A percentile compares a stretch with the other conserved stretches of the same genome.
Conservation (phyloP, 2,329 filamentous ascomycete genomes). For the Beauveria varroae region DNA sequence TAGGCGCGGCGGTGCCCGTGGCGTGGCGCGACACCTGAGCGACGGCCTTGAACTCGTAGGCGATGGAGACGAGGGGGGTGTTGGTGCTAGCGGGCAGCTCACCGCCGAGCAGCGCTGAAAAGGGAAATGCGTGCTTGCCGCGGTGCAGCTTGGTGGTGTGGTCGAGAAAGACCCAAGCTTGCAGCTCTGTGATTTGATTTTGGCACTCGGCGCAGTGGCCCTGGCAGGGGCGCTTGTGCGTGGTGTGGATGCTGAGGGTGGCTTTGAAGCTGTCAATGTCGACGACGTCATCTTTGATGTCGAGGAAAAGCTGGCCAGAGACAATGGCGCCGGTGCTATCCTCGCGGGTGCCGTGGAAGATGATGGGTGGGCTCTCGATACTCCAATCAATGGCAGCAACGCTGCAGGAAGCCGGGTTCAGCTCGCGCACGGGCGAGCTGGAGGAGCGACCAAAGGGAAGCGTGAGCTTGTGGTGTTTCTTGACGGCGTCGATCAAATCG, state of each 20-base stretch:
- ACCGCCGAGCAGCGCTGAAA: constrained; percentile 79
- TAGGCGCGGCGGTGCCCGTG: constrained; percentile 20
- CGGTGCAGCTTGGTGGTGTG: constrained; percentile 42
- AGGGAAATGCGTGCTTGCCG: constrained; percentile 71
- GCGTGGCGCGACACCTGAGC: constrained; percentile 46
- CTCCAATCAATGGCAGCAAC: constrained; percentile 43
- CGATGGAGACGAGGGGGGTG: constrained; percentile 62
- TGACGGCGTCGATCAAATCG: constrained; percentile 30
- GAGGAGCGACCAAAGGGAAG: constrained; percentile 28
- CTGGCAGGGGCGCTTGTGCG: constrained; percentile 75
- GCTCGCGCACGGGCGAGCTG: constrained; percentile 3
- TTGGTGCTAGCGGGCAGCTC: constrained; percentile 79
- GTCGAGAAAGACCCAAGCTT: constrained; percentile 70
- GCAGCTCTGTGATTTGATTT: constrained; percentile 63
- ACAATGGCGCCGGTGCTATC: constrained; percentile 78
- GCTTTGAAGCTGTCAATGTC: constrained; percentile 68
- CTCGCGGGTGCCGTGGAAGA: constrained; percentile 70
- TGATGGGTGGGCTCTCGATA: constrained; percentile 80
- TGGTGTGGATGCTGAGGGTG: constrained; percentile 60
- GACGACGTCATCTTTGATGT: constrained; percentile 58
- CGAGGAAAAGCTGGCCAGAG: constrained; percentile 72
- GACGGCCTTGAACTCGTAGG: constrained; percentile 70
- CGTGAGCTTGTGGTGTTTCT: constrained; percentile 35
- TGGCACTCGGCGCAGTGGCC: constrained; percentile 72
- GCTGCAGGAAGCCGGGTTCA: constrained; percentile 19